Evolutionary conservation across 768 basidiomycete genomes (phyloP).

Genomic region (Lactarius pseudohatsudake): DNA sequence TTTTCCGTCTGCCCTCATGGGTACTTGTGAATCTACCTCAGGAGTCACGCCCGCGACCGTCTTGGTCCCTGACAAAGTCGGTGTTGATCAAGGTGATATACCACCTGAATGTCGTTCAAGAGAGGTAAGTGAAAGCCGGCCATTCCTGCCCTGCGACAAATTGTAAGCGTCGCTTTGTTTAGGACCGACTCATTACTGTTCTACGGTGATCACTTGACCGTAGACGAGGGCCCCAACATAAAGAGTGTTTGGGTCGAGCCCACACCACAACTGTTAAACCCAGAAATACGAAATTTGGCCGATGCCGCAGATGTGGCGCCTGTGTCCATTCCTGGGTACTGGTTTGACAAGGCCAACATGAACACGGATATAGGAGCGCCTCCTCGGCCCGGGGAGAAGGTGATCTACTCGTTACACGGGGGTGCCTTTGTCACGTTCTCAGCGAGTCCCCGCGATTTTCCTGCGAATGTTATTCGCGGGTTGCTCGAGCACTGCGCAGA

Average conservation of each 20-base stretch:
- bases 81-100: slow-evolving; percentile 10
- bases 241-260: slow-evolving; percentile 29
- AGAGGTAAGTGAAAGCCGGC: slow-evolving; percentile 1
- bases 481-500: slow-evolving; percentile 30
- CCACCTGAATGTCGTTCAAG: slow-evolving; percentile 8
- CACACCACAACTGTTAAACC: slow-evolving; percentile 23
- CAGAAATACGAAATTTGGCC: slow-evolving; percentile 23
- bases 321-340: slow-evolving; percentile 25
- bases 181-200: slow-evolving; percentile 19
- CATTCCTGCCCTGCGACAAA: not conserved
- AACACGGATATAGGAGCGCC: slow-evolving; percentile 33
- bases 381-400: slow-evolving; percentile 51
- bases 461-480: slow-evolving; percentile 43
- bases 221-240: slow-evolving; percentile 20
- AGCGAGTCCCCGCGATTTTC: slow-evolving; percentile 52
- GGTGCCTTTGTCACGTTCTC: slow-evolving; percentile 56
- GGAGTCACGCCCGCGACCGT: slow-evolving; percentile 14
- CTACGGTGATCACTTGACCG: slow-evolving; percentile 23
- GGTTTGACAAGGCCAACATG: slow-evolving; percentile 20
- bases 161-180: not conserved
- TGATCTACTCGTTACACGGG: slow-evolving; percentile 64
- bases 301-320: slow-evolving; percentile 15
- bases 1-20: slow-evolving; percentile 24
- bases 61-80: slow-evolving; percentile 18
- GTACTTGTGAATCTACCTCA: slow-evolving; percentile 8